Evolutionary conservation across 176 grass and related monocot species (phyloP), one percentile per base, ranked within the genome.

Genomic region (Carex kokanica): DNA sequence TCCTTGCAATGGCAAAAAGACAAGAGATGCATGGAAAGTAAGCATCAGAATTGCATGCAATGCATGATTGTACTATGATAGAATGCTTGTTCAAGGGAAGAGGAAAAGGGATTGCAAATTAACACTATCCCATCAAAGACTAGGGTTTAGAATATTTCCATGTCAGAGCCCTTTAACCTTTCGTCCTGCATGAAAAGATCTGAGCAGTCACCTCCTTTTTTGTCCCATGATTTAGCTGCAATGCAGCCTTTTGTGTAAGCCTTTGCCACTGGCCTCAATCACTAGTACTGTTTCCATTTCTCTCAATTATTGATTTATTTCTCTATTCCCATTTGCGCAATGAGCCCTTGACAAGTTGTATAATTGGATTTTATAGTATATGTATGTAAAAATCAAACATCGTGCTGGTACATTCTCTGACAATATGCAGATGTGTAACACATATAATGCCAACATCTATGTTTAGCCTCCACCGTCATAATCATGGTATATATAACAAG

Each of bases 61-160:
- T n/a, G 78, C 56, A 80, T 80, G 78, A 80, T 80, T 80, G 78
- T 62, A 62, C 78, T 80, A 14, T 80, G 74, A 54, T 58, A 29
- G 3, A 78, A 58, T 59, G 10, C 16, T 8, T 78, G n/a, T 59
- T 80, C 55, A 59, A 80, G 18, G 57, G 18, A 80, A 61, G 57
- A 80, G 52, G 78, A 61, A 40, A 59, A 80, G 29, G 55, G 5
- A 27, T 52, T 41, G 41, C 43, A 74, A 74, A n/a, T n/a, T n/a
- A n/a, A 74, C n/a, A 23, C 43, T 74, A 51, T 15, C 70, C 20
- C 70, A 74, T 74, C 70, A 21, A 71, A 71, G 8, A 5, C 47
- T 78, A 78, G 49, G 23, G 74, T 31, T 78, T 34, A 53, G 24
- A 78, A 78, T 78, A 78, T 57, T 78, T 78, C 24, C 24, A 78